These are phyloP conservation scores for Eruca vesicaria DNA, from an alignment of 441 rosid genomes.

Conservation along the genomic window DNA sequence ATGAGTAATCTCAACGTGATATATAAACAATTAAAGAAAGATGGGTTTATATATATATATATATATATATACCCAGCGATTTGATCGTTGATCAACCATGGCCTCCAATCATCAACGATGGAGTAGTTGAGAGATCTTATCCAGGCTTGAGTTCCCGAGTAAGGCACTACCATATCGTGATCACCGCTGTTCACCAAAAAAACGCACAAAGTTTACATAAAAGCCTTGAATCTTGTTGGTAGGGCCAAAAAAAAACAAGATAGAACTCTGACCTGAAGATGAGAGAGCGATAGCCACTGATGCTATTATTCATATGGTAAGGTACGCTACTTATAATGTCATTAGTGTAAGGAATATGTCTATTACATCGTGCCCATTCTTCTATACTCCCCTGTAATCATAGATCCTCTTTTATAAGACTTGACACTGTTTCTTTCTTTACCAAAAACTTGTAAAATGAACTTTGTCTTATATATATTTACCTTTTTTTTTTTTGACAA, in stretches of 20 bases:
- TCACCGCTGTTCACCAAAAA: slow-evolving; percentile 49
- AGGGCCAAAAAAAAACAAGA: not conserved
- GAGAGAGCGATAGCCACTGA: slow-evolving; percentile 48
- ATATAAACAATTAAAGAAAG: not conserved
- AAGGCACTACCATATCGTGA: not conserved
- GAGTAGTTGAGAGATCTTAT: slow-evolving; percentile 4
- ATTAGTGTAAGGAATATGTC: not conserved
- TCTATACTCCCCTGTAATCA: not conserved
- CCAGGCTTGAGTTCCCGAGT: slow-evolving; percentile 11
- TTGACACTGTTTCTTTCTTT: no score
- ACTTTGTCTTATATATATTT: no score
- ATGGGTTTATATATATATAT: not conserved
- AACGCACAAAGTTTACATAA: not conserved
- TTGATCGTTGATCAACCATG: not conserved
- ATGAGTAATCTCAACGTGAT: not conserved
- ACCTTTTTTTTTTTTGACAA: no score
- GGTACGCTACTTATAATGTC: slow-evolving; percentile 16
- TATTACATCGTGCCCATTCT: not conserved
- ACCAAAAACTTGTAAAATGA: no score
- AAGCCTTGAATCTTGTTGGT: not conserved
- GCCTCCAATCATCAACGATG: slow-evolving; percentile 3
- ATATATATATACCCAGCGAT: not conserved
- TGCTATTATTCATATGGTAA: slow-evolving; percentile 15
- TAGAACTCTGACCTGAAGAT: slow-evolving; percentile 12
- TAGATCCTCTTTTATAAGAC: not conserved